These are phyloP conservation scores for Astraeus odoratus DNA, from an alignment of 768 basidiomycete species.

Conservation along the genomic window DNA sequence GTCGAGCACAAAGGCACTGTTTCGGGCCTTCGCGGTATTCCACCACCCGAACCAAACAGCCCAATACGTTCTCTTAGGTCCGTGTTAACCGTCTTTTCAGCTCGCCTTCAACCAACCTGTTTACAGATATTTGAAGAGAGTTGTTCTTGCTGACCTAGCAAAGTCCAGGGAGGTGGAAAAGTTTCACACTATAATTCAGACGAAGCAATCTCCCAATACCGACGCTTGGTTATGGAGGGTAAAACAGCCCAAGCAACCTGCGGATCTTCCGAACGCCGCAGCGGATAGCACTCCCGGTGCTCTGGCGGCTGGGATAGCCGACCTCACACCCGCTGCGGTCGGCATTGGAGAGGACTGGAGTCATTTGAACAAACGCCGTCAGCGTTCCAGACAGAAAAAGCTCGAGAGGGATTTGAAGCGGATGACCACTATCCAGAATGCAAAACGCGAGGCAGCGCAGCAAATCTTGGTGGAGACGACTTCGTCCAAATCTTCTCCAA, in stretches of 20 bases:
- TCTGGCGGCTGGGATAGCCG: neutral
- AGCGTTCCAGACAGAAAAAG: slow-evolving; percentile 38
- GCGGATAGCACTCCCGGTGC: neutral
- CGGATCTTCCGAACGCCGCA: neutral
- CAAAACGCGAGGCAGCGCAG: slow-evolving; percentile 8
- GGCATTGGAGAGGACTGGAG: slow-evolving; percentile 39
- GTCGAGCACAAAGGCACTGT: slow-evolving; percentile 1
- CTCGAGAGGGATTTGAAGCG: slow-evolving; percentile 36
- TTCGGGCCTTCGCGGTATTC: neutral
- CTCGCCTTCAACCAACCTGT: neutral
- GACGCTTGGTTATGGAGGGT: slow-evolving; percentile 38
- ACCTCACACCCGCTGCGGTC: slow-evolving; percentile 20
- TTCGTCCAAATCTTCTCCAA: neutral
- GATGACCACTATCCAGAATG: slow-evolving; percentile 30
- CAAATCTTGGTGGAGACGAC: neutral
- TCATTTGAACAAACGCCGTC: slow-evolving; percentile 52
- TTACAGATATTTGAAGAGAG: slow-evolving; percentile 48
- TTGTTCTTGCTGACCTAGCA: slow-evolving; percentile 42
- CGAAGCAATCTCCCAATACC: slow-evolving; percentile 13
- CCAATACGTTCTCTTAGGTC: slow-evolving; percentile 51
- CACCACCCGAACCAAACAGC: slow-evolving; percentile 38
- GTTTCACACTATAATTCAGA: slow-evolving; percentile 18
- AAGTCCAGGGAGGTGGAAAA: slow-evolving; percentile 37
- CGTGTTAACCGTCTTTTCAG: slow-evolving; percentile 7
- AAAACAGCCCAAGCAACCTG: slow-evolving; percentile 1